Percentiles rank a stretch among this genome's conserved stretches.
These are phyloP conservation scores for Ustilaginoidea virens DNA, from an alignment of 2,329 filamentous ascomycete genomes.

Conservation along the genomic window DNA sequence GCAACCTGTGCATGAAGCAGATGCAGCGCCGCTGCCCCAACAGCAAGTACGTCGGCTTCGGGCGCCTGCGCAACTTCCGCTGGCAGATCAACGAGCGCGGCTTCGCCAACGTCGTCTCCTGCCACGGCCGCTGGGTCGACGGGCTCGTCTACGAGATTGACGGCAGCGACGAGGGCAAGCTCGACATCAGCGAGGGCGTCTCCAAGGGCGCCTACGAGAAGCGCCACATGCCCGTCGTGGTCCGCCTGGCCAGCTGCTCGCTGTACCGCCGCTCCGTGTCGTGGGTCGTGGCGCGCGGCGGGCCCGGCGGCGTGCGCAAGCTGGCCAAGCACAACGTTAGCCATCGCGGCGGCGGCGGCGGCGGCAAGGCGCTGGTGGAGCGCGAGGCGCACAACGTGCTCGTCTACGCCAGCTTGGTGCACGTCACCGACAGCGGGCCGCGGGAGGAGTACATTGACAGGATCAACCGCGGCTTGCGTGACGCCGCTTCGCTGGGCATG, in stretches of 20 bases:
- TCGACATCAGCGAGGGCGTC: conserved; percentile 26
- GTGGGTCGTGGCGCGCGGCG: conserved; percentile 22
- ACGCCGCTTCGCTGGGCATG: conserved; percentile 20
- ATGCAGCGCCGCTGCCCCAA: conserved; percentile 28
- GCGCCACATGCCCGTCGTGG: conserved; percentile 15
- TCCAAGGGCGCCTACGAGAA: conserved; percentile 23
- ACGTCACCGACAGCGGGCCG: conserved; percentile 18
- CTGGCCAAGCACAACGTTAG: conserved; percentile 8
- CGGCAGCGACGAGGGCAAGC: conserved; percentile 19
- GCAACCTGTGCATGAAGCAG: conserved; percentile 27
- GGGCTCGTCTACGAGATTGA: conserved; percentile 26
- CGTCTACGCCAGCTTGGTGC: conserved; percentile 22
- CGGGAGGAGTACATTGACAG: conserved; percentile 24
- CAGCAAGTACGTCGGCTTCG: conserved; percentile 23
- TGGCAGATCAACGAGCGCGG: conserved; percentile 33
- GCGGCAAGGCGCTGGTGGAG: not conserved
- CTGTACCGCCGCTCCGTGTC: conserved; percentile 21
- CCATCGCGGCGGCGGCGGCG: too few relatives aligned
- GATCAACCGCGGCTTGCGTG: conserved; percentile 21
- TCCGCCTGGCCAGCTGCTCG: conserved; percentile 16
- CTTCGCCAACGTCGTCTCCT: conserved; percentile 25
- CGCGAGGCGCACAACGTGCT: conserved; percentile 15
- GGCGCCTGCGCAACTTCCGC: conserved; percentile 20
- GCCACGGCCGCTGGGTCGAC: conserved; percentile 20
- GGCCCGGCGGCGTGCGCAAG: conserved; percentile 13